Base-by-base conservation (phyloP, 2,329 filamentous ascomycete genomes). In the Diaporthe sp. region DNA sequence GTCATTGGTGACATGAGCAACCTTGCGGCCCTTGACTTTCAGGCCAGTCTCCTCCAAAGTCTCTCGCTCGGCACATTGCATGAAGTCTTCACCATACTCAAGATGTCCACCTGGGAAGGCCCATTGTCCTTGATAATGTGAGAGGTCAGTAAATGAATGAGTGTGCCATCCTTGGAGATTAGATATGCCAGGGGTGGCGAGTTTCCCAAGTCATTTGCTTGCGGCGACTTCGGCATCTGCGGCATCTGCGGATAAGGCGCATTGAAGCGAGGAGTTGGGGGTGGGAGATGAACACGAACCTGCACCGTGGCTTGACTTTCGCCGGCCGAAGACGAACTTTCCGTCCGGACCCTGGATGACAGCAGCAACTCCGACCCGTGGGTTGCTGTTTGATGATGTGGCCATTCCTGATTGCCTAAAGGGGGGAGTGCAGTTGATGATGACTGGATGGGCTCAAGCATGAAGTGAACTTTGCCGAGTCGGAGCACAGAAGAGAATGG, bases 21-120 rank as follows among this genome's bases (percentile, higher is more conserved):
- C 87, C 60, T 85, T 86, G 7, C 89, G 66, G 9, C 88, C 85
- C 1, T 81, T 84, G 1, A 95, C 85, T 0, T 82, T 78, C 0
- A 95, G 85, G 0, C 89, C 92, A 0, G 94, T 95, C 80, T 96
- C 94, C 80, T 96, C 94, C 0, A 90, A 80, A 0, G 89, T 86
- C 82, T 96, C 94, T 5, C 94, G 88, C 61, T 84, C 87, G 0
- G 93, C 93, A 74, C 93, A 95, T 0, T 83, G 81, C 28, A 90
- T 85, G 42, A 91, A 87, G 2, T 86, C 86, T 80, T 96, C 94
- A 76, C 89, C 89, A 73, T 89, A 89, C 76, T 96, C 94, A 22
- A 96, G 88, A 78, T 96, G 93, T 0, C 94, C 94, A 30, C 94
- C 94, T 0, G 94, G 93, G 19, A 95, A 88, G 67, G 91, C 92